Percentiles rank a stretch among this genome's conserved stretches.
Evolutionary conservation across 192 early-diverging fungal genomes (phyloP).

Genomic region (Lobosporangium transversale): DNA sequence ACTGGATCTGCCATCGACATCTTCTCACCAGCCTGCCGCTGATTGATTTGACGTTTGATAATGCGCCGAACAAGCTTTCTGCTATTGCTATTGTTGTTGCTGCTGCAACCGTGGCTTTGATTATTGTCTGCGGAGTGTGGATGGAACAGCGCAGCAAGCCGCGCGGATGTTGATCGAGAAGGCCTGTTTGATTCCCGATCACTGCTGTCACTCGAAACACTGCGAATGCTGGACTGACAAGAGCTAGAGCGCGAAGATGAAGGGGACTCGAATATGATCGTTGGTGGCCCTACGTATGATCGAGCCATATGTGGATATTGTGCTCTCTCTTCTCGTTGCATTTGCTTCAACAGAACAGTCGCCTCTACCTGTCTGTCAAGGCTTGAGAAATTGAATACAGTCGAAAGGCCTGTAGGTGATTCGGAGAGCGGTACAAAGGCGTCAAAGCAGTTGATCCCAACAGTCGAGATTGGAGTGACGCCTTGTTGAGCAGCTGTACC

Average conservation of each 20-base stretch:
- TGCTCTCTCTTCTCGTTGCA: conserved; percentile 8
- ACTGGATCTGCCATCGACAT: background rate
- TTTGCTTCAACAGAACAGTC: too few relatives aligned
- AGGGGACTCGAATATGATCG: conserved; percentile 11
- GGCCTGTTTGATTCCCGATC: background rate
- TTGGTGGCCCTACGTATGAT: background rate
- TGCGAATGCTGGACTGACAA: conserved; percentile 33
- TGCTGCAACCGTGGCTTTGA: conserved; percentile 11
- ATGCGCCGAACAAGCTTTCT: too few relatives aligned
- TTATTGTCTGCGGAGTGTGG: conserved; percentile 8
- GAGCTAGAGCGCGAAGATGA: conserved; percentile 27
- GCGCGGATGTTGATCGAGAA: conserved; percentile 6
- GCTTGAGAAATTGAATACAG: background rate
- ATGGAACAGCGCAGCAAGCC: conserved; percentile 15
- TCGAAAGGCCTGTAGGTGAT: conserved; percentile 27
- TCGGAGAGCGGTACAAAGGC: conserved; percentile 3
- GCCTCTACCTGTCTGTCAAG: too few relatives aligned
- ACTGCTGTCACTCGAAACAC: conserved; percentile 15
- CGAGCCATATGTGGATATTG: background rate
- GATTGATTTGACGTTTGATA: too few relatives aligned
- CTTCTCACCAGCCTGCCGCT: too few relatives aligned
- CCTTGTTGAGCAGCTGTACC: conserved; percentile 14
- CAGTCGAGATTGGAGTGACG: background rate
- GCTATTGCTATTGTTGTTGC: conserved; percentile 1
- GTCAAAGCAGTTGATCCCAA: background rate